These are phyloP conservation scores for Candida corydali DNA, from an alignment of 805 yeast species.

Conservation along the genomic window DNA sequence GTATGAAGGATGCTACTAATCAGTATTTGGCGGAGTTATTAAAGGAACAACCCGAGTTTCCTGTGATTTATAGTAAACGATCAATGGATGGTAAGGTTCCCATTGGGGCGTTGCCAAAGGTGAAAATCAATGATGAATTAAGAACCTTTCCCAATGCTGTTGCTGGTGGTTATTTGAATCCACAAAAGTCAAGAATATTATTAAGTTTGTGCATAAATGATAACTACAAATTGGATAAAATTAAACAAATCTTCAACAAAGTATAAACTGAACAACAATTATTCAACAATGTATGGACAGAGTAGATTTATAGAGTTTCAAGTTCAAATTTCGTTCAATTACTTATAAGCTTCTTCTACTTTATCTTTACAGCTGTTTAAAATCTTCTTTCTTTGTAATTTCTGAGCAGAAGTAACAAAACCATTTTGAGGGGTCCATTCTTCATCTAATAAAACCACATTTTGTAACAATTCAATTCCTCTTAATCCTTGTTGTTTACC, in stretches of 20 bases:
- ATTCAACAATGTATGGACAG: too few relatives aligned
- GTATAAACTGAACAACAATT: too few relatives aligned
- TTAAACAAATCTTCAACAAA: conserved; percentile 43
- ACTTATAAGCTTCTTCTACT: conserved; percentile 60
- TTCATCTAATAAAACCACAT: conserved; percentile 72
- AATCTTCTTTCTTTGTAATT: conserved; percentile 90
- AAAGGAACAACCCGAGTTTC: conserved; percentile 37
- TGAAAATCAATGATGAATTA: conserved; percentile 9
- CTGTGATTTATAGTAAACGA: conserved; percentile 61
- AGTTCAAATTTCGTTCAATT: too few relatives aligned
- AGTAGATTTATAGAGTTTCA: too few relatives aligned
- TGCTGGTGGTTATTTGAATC: conserved; percentile 64
- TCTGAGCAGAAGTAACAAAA: conserved; percentile 91
- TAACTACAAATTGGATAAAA: conserved; percentile 32
- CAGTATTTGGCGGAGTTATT: conserved; percentile 32
- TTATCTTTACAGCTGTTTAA: conserved; percentile 60
- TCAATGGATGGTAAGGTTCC: conserved; percentile 74
- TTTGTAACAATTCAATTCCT: conserved; percentile 82
- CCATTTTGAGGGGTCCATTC: conserved; percentile 99
- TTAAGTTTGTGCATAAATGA: conserved; percentile 52
- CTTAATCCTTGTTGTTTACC: conserved; percentile 76
- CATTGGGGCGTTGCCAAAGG: conserved; percentile 38
- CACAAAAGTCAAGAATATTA: conserved; percentile 58
- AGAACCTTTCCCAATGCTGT: conserved; percentile 35
- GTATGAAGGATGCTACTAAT: conserved; percentile 50